A percentile compares a stretch with the other conserved stretches of the same genome.
These are phyloP conservation scores for Candida smagusa DNA, from an alignment of 1,139 yeast species.

Conservation along the genomic window DNA sequence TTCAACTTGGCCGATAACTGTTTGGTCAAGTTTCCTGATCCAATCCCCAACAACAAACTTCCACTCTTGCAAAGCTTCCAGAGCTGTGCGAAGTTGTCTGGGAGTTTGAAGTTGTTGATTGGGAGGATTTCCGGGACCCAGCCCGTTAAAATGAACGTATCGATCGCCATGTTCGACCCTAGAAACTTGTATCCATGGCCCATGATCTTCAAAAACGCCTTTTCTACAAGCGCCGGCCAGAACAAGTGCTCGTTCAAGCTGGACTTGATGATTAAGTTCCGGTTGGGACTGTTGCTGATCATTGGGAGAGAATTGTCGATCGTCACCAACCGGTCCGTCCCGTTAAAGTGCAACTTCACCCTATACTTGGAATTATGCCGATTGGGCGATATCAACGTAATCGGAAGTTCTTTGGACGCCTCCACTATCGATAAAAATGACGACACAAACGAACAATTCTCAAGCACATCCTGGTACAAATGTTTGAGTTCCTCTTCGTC, in stretches of 20 bases:
- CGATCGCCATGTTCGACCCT: slow-evolving; percentile 83
- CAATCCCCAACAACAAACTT: slow-evolving; percentile 55
- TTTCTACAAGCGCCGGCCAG: slow-evolving; percentile 78
- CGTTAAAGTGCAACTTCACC: slow-evolving; percentile 50
- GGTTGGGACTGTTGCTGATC: slow-evolving; percentile 12
- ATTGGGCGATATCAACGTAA: slow-evolving; percentile 26
- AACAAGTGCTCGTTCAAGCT: slow-evolving; percentile 32
- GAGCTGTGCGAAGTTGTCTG: slow-evolving; percentile 21
- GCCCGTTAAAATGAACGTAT: slow-evolving; percentile 62
- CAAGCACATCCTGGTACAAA: slow-evolving; percentile 53
- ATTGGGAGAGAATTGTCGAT: slow-evolving; percentile 47
- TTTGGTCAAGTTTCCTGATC: slow-evolving; percentile 56
- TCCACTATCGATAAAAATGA: slow-evolving; percentile 48
- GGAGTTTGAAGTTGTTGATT: slow-evolving; percentile 23
- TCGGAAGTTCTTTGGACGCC: slow-evolving; percentile 12
- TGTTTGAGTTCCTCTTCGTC: slow-evolving; percentile 16
- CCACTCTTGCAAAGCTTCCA: slow-evolving; percentile 35
- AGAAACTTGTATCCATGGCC: slow-evolving; percentile 59
- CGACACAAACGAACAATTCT: slow-evolving; percentile 79
- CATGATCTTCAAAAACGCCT: slow-evolving; percentile 64
- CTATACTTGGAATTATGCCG: slow-evolving; percentile 29
- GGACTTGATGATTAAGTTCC: slow-evolving; percentile 38
- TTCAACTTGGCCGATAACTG: slow-evolving; percentile 33
- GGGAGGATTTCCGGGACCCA: slow-evolving; percentile 70
- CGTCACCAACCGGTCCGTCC: slow-evolving; percentile 48